Evolutionary conservation across 768 basidiomycete genomes (phyloP), one percentile per base, ranked within the genome.

Genomic region (Butyriboletus loyo): DNA sequence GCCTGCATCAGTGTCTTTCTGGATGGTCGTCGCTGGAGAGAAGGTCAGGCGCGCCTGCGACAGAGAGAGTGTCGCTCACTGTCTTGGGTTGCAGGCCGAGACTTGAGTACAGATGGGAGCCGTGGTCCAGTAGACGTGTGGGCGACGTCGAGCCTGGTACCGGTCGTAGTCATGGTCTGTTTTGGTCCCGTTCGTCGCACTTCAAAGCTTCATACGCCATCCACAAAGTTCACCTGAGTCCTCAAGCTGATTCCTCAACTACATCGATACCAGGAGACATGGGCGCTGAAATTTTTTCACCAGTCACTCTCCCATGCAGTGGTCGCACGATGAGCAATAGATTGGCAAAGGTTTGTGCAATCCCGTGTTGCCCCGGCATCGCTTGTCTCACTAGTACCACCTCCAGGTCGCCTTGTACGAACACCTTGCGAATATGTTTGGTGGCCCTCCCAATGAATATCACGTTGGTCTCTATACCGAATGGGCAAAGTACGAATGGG

Each of bases 401-500:
- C 1, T 43, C 22, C 60, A 98, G 92, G 90, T 83, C n/a, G 85
- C 95, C 0, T 77, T 95, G 80, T 95, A 94, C 58, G 95, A 98
- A 67, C 86, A 92, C 61, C 74, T 96, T 10, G 80, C 86, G 0
- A 57, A 67, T 4, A 73, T 86, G 28, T 71, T 72, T 10, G 89
- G 91, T 21, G 90, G 91, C 0, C 78, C 80, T 10, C 93, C 94
- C 0, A 91, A 88, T 56, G 60, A 71, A 14, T 66, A 74, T 39
- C 89, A 93, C 66, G 63, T 77, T 32, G 61, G 70, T 0, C 75
- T 97, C 27, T 97, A 98, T 64, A 68, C 79, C 0, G 72, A 75
- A 59, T 98, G 94, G 93, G 81, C 84, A 1, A 66, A 73, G 47
- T 80, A 86, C 11, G 77, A 78, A 42, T 98, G 91, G 91, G 95